A percentile compares a stretch with the other conserved stretches of the same genome.
Evolutionary conservation across 2,329 filamentous ascomycete species (phyloP).

Genomic region (Claviceps spartinae): DNA sequence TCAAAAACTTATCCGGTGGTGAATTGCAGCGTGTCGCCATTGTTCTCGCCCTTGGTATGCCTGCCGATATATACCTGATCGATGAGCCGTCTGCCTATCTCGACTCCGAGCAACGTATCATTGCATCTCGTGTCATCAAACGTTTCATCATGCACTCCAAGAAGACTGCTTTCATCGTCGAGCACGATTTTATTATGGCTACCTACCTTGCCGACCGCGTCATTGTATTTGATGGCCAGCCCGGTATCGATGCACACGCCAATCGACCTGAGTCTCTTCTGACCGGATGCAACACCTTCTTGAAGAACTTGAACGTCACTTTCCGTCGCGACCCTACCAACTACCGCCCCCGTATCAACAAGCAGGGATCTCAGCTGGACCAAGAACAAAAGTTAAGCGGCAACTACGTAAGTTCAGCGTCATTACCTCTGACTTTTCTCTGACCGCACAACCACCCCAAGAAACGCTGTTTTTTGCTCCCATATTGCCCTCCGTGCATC

Average conservation of each 20-base stretch:
- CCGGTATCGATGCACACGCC: constrained; percentile 75
- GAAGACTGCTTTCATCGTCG: constrained; percentile 97
- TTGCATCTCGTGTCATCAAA: constrained; percentile 95
- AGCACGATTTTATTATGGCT: constrained; percentile 99
- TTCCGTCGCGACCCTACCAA: constrained; percentile 97
- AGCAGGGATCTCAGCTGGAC: constrained; percentile 86
- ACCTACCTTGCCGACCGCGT: constrained; percentile 73
- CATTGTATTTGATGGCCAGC: constrained; percentile 94
- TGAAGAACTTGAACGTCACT: constrained; percentile 93
- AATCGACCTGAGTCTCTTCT: constrained; percentile 84
- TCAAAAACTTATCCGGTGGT: constrained; percentile 97
- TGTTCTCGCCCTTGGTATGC: constrained; percentile 86
- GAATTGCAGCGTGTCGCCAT: constrained; percentile 99
- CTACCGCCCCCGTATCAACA: constrained; percentile 97
- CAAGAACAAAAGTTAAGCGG: constrained; percentile 91
- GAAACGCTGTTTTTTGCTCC: neutral
- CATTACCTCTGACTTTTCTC: neutral
- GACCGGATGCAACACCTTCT: constrained; percentile 90
- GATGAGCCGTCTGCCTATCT: constrained; percentile 96
- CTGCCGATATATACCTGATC: constrained; percentile 96
- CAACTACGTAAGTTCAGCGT: constrained; percentile 62
- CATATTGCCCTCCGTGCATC: neutral
- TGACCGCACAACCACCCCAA: neutral
- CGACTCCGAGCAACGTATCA: constrained; percentile 97
- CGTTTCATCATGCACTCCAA: constrained; percentile 99